Percentiles rank a stretch among this genome's conserved stretches.
Evolutionary conservation across 2,329 filamentous ascomycete genomes (phyloP).

Genomic region (Aureobasidium sp.): DNA sequence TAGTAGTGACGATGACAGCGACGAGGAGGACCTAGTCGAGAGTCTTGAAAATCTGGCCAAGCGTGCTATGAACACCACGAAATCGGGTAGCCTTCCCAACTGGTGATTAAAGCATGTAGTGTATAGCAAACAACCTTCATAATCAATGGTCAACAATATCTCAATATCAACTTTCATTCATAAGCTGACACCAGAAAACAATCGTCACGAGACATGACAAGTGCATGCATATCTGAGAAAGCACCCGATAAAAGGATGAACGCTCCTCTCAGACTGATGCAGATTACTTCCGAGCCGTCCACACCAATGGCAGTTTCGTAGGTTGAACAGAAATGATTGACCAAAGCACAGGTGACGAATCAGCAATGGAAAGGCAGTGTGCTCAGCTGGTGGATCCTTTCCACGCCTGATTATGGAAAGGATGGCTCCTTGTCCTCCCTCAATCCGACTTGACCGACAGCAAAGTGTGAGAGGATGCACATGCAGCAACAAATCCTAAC

Average conservation of each 20-base stretch:
- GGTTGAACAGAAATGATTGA: no score
- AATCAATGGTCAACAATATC: no score
- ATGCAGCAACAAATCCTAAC: not conserved
- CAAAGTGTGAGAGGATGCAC: not conserved
- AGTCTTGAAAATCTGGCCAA: not conserved
- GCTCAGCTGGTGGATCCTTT: not conserved
- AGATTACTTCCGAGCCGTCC: no score
- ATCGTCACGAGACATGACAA: no score
- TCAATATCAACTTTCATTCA: no score
- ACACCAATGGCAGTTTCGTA: no score
- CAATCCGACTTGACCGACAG: not conserved
- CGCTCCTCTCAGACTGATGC: no score
- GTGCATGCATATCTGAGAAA: no score
- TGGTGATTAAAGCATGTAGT: no score
- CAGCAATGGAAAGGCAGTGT: not conserved
- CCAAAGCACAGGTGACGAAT: conserved; percentile 6
- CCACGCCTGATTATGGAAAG: not conserved
- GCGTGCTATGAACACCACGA: not conserved
- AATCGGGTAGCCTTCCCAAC: not conserved
- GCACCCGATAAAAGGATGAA: no score
- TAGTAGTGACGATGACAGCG: not conserved
- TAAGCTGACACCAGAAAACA: no score
- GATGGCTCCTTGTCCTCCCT: not conserved
- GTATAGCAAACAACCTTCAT: no score
- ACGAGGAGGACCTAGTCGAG: not conserved